Conservation (phyloP, 2,329 filamentous ascomycete genomes). For the Cercospora janseana region DNA sequence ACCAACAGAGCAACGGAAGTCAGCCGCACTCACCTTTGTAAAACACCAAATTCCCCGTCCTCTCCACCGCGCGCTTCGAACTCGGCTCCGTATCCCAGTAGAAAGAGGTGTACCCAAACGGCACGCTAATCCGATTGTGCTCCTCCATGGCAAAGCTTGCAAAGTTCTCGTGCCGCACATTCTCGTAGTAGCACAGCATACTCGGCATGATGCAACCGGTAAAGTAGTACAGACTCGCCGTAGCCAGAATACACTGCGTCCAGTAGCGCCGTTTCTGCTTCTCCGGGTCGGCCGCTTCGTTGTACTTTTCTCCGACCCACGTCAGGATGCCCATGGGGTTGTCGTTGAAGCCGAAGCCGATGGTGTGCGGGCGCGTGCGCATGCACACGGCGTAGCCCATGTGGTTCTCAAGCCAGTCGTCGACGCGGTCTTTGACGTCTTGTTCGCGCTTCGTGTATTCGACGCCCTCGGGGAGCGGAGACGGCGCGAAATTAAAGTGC, state of each 20-base stretch:
- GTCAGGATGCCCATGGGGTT: constrained; percentile 47
- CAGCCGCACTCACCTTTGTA: constrained; percentile 30
- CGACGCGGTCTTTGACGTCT: constrained; percentile 34
- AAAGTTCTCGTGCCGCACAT: constrained; percentile 42
- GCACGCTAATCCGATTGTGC: constrained; percentile 40
- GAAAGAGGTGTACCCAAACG: constrained; percentile 41
- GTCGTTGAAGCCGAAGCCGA: constrained; percentile 45
- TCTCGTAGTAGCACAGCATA: constrained; percentile 43
- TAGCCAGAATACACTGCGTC: constrained; percentile 37
- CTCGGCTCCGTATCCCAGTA: constrained; percentile 40
- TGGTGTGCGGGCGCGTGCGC: constrained; percentile 45
- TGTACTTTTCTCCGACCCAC: constrained; percentile 47
- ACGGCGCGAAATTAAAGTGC: constrained; percentile 45
- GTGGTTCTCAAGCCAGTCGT: constrained; percentile 42
- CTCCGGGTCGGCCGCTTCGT: constrained; percentile 41
- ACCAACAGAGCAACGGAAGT: background rate
- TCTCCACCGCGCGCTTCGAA: constrained; percentile 37
- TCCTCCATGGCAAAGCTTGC: constrained; percentile 39
- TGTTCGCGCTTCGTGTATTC: constrained; percentile 40
- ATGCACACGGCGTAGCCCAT: constrained; percentile 42
- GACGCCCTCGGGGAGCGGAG: constrained; percentile 35
- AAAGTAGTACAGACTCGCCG: constrained; percentile 41
- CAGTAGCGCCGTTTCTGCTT: constrained; percentile 37
- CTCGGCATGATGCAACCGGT: constrained; percentile 41
- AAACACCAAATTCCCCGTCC: constrained; percentile 41